Conservation (phyloP, 345 rosid genomes). For the Melaleuca alternifolia region DNA sequence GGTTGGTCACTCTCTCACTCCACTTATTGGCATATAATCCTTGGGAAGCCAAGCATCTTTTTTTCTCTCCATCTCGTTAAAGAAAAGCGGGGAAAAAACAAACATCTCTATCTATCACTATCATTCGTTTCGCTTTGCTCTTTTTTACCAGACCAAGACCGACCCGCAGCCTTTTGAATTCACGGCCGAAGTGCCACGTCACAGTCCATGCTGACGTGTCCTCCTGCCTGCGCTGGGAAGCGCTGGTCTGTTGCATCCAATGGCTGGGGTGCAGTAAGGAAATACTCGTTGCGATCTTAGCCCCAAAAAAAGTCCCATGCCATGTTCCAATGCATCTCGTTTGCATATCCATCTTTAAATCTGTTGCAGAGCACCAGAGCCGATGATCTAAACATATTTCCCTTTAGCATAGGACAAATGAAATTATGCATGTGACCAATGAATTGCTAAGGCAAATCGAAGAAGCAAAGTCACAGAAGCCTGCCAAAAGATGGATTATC, state of each 20-base stretch:
- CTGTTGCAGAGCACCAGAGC: background rate
- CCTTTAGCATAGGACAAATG: background rate
- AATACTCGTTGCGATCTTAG: background rate
- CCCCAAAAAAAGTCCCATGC: background rate
- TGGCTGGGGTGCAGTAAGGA: background rate
- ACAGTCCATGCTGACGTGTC: background rate
- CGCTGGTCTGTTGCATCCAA: background rate
- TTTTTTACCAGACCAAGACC: background rate
- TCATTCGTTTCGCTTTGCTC: conserved; percentile 4
- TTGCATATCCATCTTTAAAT: background rate
- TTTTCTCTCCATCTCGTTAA: conserved; percentile 14
- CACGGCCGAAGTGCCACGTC: conserved; percentile 3
- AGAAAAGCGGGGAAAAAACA: background rate
- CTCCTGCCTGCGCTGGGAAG: background rate
- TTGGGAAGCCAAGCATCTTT: conserved; percentile 70
- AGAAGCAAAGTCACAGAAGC: background rate
- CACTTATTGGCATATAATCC: conserved; percentile 14
- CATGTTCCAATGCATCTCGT: background rate
- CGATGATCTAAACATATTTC: background rate
- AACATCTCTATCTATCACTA: background rate
- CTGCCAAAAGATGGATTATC: background rate
- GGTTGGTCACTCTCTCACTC: conserved; percentile 29
- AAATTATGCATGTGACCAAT: background rate
- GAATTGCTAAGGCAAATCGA: background rate
- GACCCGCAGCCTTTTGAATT: background rate